These are phyloP conservation scores for Suhomyces chickasaworum DNA, from an alignment of 1,139 yeast species.

Conservation along the genomic window DNA sequence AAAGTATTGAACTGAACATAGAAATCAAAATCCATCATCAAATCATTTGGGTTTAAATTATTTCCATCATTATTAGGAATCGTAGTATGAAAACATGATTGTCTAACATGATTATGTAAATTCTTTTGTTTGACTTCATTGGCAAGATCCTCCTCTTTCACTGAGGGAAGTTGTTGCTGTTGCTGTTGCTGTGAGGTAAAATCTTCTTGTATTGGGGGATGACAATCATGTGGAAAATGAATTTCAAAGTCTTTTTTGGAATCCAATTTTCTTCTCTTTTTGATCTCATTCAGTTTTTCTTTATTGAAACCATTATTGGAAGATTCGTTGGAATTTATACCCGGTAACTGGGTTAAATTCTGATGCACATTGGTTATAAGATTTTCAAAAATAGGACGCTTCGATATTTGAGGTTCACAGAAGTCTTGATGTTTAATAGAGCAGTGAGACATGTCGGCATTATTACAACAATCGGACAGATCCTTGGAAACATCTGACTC, in stretches of 20 bases:
- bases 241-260: slow-evolving; percentile 21
- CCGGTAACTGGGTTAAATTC: slow-evolving; percentile 19
- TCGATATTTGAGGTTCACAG: slow-evolving; percentile 30
- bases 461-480: slow-evolving; percentile 4
- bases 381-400: slow-evolving; percentile 36
- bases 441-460: neutral
- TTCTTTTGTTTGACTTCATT: neutral
- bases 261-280: slow-evolving; percentile 17
- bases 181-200: neutral
- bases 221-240: slow-evolving; percentile 45
- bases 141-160: neutral
- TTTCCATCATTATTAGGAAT: slow-evolving; percentile 30
- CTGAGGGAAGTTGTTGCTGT: neutral
- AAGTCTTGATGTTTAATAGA: slow-evolving; percentile 20
- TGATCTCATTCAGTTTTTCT: neutral
- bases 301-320: neutral
- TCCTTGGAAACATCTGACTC: neutral
- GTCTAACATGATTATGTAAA: slow-evolving; percentile 35
- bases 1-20: slow-evolving; percentile 46
- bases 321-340: neutral
- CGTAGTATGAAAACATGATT: slow-evolving; percentile 50
- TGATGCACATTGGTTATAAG: slow-evolving; percentile 38
- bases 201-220: slow-evolving; percentile 21
- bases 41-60: slow-evolving; percentile 16
- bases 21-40: slow-evolving; percentile 45